Evolutionary conservation across 169 alveolate genomes (phyloP).

Genomic region (Eimeria praecox): DNA sequence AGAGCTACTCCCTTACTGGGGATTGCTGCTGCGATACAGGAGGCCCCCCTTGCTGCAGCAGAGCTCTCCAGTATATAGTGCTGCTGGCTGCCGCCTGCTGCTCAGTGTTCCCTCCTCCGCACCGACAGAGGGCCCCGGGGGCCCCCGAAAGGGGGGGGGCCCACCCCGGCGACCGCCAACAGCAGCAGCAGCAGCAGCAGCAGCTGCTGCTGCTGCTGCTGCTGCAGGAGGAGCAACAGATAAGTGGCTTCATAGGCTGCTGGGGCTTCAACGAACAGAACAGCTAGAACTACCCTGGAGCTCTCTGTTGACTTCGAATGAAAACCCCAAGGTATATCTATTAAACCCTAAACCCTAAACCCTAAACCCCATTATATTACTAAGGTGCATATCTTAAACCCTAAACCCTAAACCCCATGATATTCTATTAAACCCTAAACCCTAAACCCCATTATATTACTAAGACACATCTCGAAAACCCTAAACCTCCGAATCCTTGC

Average conservation of each 20-base stretch:
- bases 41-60: constrained; percentile 2
- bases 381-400: too few relatives aligned
- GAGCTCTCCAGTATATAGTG: neutral
- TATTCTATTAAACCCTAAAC: too few relatives aligned
- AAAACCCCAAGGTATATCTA: constrained; percentile 11
- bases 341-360: too few relatives aligned
- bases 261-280: constrained; percentile 14
- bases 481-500: too few relatives aligned
- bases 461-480: too few relatives aligned
- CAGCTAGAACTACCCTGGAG: constrained; percentile 62
- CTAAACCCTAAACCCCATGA: too few relatives aligned
- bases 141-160: neutral
- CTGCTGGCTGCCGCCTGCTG: constrained; percentile 1
- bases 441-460: too few relatives aligned
- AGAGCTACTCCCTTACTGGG: constrained; percentile 60
- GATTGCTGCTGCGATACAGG: constrained; percentile 52
- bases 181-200: constrained; percentile 19
- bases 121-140: constrained; percentile 6
- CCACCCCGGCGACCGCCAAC: neutral
- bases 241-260: constrained; percentile 34
- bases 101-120: neutral
- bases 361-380: too few relatives aligned
- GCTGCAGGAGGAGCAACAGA: neutral
- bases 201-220: neutral
- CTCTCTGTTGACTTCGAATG: constrained; percentile 11